A percentile compares a stretch with the other conserved stretches of the same genome.
phyloP scores from a whole-genome alignment of 495 filamentous ascomycete species.

The Penicillium pulvis region DNA sequence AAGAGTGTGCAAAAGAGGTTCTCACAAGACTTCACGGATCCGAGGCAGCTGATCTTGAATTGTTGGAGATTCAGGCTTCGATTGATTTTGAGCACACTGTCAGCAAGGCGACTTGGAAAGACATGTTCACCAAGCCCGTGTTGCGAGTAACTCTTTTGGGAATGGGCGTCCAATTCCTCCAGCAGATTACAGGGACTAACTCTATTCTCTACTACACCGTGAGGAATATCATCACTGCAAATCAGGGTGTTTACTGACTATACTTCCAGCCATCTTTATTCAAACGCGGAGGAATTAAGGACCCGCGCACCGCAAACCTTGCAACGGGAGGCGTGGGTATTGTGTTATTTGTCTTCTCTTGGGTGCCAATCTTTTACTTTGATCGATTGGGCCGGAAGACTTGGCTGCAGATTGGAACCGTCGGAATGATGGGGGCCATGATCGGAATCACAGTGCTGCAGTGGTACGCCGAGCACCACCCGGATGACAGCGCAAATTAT shows the following conservation, averaged over 20 bases:
- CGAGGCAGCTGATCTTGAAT: slow-evolving; percentile 61
- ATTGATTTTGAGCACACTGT: slow-evolving; percentile 73
- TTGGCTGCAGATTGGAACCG: slow-evolving; percentile 44
- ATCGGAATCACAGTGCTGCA: slow-evolving; percentile 63
- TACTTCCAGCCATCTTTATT: slow-evolving; percentile 21
- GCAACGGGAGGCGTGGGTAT: slow-evolving; percentile 25
- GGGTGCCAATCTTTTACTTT: slow-evolving; percentile 27
- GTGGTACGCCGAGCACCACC: slow-evolving; percentile 39
- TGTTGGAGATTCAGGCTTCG: slow-evolving; percentile 79
- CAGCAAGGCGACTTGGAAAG: slow-evolving; percentile 65
- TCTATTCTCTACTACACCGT: slow-evolving; percentile 35
- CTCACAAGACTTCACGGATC: slow-evolving; percentile 63
- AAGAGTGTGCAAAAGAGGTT: slow-evolving; percentile 64
- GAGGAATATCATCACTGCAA: slow-evolving; percentile 1
- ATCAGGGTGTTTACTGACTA: neutral
- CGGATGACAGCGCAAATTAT: slow-evolving; percentile 59
- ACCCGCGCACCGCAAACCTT: slow-evolving; percentile 23
- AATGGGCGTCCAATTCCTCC: slow-evolving; percentile 39
- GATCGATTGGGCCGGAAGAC: slow-evolving; percentile 26
- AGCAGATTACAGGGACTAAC: slow-evolving; percentile 42
- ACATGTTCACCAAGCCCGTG: slow-evolving; percentile 55
- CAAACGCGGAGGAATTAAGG: slow-evolving; percentile 23
- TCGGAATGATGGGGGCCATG: slow-evolving; percentile 70
- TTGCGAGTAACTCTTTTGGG: slow-evolving; percentile 31
- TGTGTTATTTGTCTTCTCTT: slow-evolving; percentile 25